A percentile compares a stretch with the other conserved stretches of the same genome.
Evolutionary conservation across 345 rosid genomes (phyloP).

Genomic region (Durio zibethinus): DNA sequence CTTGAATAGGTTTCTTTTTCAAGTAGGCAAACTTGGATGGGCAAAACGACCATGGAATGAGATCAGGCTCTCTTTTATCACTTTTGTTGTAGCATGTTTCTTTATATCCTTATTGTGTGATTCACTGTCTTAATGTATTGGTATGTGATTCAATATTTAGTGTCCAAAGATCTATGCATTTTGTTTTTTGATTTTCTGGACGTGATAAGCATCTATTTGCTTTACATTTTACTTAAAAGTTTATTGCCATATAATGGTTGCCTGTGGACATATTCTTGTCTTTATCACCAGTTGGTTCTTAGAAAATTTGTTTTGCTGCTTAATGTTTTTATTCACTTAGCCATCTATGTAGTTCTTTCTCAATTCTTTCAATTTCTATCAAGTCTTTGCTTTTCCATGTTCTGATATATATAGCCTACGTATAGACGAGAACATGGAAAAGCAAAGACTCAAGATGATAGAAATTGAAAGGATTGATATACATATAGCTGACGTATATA

Average conservation of each 20-base stretch:
- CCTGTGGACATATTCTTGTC: neutral
- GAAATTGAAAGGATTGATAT: too few species aligned
- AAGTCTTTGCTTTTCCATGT: neutral
- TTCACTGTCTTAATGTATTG: neutral
- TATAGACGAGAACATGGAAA: too few species aligned
- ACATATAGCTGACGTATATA: too few species aligned
- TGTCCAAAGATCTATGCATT: neutral
- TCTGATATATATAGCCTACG: neutral
- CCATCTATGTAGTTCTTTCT: neutral
- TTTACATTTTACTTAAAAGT: neutral
- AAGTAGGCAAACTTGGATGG: neutral
- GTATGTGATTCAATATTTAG: neutral
- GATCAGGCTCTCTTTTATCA: neutral
- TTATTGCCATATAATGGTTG: neutral
- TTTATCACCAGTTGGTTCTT: neutral
- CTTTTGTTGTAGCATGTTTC: neutral
- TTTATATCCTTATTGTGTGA: neutral
- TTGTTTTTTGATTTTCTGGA: neutral
- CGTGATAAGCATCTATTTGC: neutral
- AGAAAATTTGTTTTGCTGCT: neutral
- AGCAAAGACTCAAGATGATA: too few species aligned
- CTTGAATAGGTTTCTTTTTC: too few species aligned
- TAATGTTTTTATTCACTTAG: neutral
- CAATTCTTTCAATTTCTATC: neutral
- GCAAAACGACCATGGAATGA: neutral